Evolutionary conservation across 1,284 basidiomycete species (phyloP).

Genomic region (Ganoderma leucocontextum): DNA sequence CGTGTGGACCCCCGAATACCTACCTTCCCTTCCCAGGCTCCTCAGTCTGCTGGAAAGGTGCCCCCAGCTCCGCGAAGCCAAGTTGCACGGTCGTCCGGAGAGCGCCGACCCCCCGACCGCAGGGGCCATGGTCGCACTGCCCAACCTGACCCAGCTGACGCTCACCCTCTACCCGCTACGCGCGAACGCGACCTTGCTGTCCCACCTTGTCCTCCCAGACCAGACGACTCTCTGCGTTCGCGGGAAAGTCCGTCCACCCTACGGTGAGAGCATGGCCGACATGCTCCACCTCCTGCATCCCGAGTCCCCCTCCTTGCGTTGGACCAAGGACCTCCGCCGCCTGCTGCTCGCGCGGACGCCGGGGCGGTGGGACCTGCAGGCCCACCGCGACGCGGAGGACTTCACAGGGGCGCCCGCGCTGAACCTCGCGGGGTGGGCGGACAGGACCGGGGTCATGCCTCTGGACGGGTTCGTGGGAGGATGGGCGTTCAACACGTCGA

Average conservation of each 20-base stretch:
- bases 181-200: neutral
- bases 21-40: slow-evolving; percentile 6
- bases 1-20: neutral
- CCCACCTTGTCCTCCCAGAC: neutral
- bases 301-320: neutral
- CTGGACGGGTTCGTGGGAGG: slow-evolving; percentile 8
- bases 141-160: neutral
- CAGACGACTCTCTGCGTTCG: neutral
- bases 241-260: neutral
- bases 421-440: neutral
- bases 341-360: neutral
- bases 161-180: neutral
- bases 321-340: neutral
- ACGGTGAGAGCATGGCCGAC: neutral
- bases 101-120: neutral
- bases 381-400: neutral
- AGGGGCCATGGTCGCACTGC: neutral
- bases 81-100: neutral
- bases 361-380: neutral
- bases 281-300: neutral
- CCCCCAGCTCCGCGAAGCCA: neutral
- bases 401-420: neutral
- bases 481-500: slow-evolving; percentile 15
- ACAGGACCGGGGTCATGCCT: neutral
- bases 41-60: neutral